Evolutionary conservation across 768 basidiomycete genomes (phyloP), one percentile per base, ranked within the genome.

Genomic region (Hygrophorus russula): DNA sequence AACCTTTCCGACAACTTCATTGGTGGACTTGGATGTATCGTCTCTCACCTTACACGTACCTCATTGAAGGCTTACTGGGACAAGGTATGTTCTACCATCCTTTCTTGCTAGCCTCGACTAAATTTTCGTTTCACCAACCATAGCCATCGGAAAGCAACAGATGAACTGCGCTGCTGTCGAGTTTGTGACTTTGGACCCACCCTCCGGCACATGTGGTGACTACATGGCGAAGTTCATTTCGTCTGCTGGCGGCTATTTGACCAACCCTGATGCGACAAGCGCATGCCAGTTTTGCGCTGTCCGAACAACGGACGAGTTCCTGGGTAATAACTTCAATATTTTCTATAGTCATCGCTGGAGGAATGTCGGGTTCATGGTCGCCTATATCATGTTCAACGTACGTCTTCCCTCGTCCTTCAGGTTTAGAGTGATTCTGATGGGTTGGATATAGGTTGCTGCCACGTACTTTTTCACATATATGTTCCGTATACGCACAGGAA

Each of bases 11-110:
- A 6, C 63, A 67, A 13, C 71, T 84, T 2, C 73, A 74, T 9
- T 80, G 79, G 74, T 85, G 82, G 82, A 54, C 59, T 41, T 84
- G 81, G 80, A 80, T 82, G 80, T 83, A 77, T 45, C 62, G 59
- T 37, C 41, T 73, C 4, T 72, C 74, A 1, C 73, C 74, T 0
- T 71, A 59, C 47, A 71, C 69, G 1, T 77, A 78, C 45, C 55
- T 78, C 28, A 66, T 74, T 31, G 70, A 70, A 41, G 76, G 65
- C 13, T 51, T 76, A 14, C 49, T 74, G 14, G 68, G 68, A 2
- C 68, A 71, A 66, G 69, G 71, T 69, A 27, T 18, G 52, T 29
- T 51, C 28, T 49, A 43, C 49, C 24, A 54, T 58, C 0, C 41
- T 40, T 53, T 39, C 58, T 1, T 17, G 42, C 0, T 42, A 15